These are phyloP conservation scores for Cryomyces minteri DNA, from an alignment of 495 filamentous ascomycete genomes.

Conservation along the genomic window DNA sequence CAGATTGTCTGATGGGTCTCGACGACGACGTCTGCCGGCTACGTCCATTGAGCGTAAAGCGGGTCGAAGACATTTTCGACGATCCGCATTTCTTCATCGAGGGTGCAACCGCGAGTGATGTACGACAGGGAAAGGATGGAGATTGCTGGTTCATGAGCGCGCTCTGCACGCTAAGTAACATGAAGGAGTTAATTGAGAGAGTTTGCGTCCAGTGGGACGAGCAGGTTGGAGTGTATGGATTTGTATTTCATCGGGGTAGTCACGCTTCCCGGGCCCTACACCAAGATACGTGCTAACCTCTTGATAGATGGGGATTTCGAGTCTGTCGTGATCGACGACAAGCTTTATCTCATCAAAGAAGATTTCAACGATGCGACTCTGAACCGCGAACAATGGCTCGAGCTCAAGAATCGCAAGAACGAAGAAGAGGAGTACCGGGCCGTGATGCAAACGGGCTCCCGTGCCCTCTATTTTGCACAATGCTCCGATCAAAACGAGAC, in stretches of 20 bases:
- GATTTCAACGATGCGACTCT: conserved; percentile 60
- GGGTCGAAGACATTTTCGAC: conserved; percentile 61
- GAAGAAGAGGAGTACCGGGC: conserved; percentile 63
- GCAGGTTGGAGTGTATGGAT: conserved; percentile 77
- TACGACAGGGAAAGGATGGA: conserved; percentile 61
- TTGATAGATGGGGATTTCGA: conserved; percentile 72
- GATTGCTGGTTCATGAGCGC: conserved; percentile 91
- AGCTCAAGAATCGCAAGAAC: conserved; percentile 43
- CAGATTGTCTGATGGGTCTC: conserved; percentile 28
- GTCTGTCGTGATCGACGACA: conserved; percentile 74
- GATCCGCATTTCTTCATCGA: conserved; percentile 72
- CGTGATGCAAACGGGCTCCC: conserved; percentile 56
- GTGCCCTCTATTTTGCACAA: conserved; percentile 71
- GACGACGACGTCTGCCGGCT: conserved; percentile 7
- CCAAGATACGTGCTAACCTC: neutral
- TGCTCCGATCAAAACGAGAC: conserved; percentile 79
- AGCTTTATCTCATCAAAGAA: conserved; percentile 62
- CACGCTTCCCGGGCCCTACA: too few relatives aligned
- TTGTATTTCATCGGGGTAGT: conserved; percentile 73
- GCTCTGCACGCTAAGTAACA: conserved; percentile 66
- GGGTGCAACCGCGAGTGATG: conserved; percentile 64
- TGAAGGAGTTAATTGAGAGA: conserved; percentile 55
- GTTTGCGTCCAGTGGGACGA: conserved; percentile 73
- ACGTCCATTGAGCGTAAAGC: conserved; percentile 16
- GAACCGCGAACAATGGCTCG: conserved; percentile 52